Evolutionary conservation across 2,329 filamentous ascomycete genomes (phyloP).

Genomic region (Gnomoniopsis sp.): DNA sequence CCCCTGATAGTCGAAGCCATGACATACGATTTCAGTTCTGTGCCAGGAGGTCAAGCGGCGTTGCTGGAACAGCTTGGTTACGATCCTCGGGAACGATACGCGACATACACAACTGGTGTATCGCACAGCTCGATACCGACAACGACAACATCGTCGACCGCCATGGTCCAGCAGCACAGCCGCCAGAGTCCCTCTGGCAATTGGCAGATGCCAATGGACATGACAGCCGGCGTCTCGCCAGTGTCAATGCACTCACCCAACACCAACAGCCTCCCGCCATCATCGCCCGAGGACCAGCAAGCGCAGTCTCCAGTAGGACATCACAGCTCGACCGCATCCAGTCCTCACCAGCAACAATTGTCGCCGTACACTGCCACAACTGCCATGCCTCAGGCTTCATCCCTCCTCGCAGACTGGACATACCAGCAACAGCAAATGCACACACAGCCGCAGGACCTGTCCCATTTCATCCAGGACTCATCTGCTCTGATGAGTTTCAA

Average conservation of each 20-base stretch:
- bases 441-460: slow-evolving; percentile 43
- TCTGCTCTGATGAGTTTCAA: slow-evolving; percentile 51
- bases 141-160: slow-evolving; percentile 31
- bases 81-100: slow-evolving; percentile 56
- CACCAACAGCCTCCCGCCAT: slow-evolving; percentile 41
- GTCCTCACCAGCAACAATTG: slow-evolving; percentile 50
- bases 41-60: slow-evolving; percentile 48
- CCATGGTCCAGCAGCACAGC: slow-evolving; percentile 30
- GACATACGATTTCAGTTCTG: slow-evolving; percentile 59
- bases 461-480: slow-evolving; percentile 55
- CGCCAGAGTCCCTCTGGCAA: slow-evolving; percentile 36
- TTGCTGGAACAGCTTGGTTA: slow-evolving; percentile 58
- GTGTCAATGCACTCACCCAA: slow-evolving; percentile 36
- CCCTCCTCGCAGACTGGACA: slow-evolving; percentile 58
- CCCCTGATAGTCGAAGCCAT: slow-evolving; percentile 35
- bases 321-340: slow-evolving; percentile 47
- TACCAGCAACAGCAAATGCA: slow-evolving; percentile 38
- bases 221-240: slow-evolving; percentile 29
- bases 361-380: slow-evolving; percentile 47
- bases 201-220: slow-evolving; percentile 53
- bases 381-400: slow-evolving; percentile 44
- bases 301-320: slow-evolving; percentile 40
- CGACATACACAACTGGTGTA: slow-evolving; percentile 40
- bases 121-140: slow-evolving; percentile 34
- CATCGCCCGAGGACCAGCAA: slow-evolving; percentile 51